Percentiles rank a stretch among this genome's conserved stretches.
Conservation (phyloP, 2,329 filamentous ascomycete genomes). For the Pseudofabraea citricarpa region DNA sequence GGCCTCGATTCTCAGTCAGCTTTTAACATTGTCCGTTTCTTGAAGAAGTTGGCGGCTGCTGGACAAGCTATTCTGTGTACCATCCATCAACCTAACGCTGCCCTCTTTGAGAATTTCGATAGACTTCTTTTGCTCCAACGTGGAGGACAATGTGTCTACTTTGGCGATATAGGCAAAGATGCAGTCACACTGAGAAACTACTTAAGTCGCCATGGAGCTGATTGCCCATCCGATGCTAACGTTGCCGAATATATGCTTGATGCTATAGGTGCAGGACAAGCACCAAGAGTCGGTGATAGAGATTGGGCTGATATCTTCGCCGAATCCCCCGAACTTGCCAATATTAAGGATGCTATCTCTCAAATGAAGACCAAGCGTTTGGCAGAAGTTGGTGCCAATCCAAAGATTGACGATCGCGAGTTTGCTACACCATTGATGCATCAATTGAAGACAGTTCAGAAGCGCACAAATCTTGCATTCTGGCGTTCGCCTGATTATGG, state of each 20-base stretch:
- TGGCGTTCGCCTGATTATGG: constrained; percentile 88
- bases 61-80: constrained; percentile 68
- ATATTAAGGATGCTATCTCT: constrained; percentile 49
- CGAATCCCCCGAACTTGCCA: constrained; percentile 51
- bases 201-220: constrained; percentile 37
- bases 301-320: constrained; percentile 62
- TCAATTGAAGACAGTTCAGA: constrained; percentile 72
- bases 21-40: constrained; percentile 56
- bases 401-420: constrained; percentile 54
- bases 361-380: constrained; percentile 48
- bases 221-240: constrained; percentile 48
- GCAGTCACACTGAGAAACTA: constrained; percentile 50
- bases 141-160: constrained; percentile 63
- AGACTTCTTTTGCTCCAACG: constrained; percentile 57
- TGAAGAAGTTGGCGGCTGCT: constrained; percentile 52
- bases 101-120: constrained; percentile 66
- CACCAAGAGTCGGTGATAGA: constrained; percentile 54
- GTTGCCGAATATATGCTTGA: constrained; percentile 62
- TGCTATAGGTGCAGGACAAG: constrained; percentile 59
- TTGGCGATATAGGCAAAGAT: constrained; percentile 61
- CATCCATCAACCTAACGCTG: constrained; percentile 67
- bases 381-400: constrained; percentile 34
- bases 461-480: constrained; percentile 70
- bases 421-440: constrained; percentile 77
- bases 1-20: constrained; percentile 54